A percentile compares a stretch with the other conserved stretches of the same genome.
Conservation (phyloP, 805 yeast genomes). For the Myxozyma neotropica region DNA sequence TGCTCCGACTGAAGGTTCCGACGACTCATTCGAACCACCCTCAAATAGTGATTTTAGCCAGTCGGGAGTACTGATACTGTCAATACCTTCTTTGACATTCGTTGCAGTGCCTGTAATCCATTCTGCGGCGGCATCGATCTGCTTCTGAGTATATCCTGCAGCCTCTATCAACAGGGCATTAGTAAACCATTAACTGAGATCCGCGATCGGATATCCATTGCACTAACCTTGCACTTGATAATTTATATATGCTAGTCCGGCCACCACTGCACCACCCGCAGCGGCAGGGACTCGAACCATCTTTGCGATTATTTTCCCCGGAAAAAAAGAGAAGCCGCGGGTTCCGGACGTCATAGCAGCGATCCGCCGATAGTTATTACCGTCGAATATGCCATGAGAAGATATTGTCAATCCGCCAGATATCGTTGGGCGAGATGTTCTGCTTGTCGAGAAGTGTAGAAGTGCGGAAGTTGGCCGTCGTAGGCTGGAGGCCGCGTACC, state of each 20-base stretch:
- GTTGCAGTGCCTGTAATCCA: constrained; percentile 45
- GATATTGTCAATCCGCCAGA: not conserved
- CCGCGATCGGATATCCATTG: too few species aligned
- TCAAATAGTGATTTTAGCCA: constrained; percentile 31
- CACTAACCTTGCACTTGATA: constrained; percentile 69
- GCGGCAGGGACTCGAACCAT: constrained; percentile 68
- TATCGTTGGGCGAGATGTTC: not conserved
- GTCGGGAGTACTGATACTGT: constrained; percentile 39
- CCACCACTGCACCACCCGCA: constrained; percentile 88
- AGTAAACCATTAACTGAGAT: not conserved
- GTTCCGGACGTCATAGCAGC: constrained; percentile 11
- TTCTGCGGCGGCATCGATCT: constrained; percentile 62
- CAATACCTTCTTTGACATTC: constrained; percentile 57
- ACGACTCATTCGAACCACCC: not conserved
- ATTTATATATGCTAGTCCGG: constrained; percentile 90
- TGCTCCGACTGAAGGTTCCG: constrained; percentile 7
- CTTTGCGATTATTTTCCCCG: constrained; percentile 33
- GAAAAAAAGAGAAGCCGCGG: constrained; percentile 24
- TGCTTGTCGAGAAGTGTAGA: not conserved
- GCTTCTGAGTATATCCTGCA: constrained; percentile 66
- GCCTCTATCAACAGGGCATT: constrained; percentile 54
- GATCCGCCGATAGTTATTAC: constrained; percentile 6
- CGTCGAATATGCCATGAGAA: not conserved
- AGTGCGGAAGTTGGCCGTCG: constrained; percentile 5
- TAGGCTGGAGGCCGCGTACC: constrained; percentile 1